phyloP scores from a whole-genome alignment of 2,329 filamentous ascomycete species.

The Penicillium sp. region DNA sequence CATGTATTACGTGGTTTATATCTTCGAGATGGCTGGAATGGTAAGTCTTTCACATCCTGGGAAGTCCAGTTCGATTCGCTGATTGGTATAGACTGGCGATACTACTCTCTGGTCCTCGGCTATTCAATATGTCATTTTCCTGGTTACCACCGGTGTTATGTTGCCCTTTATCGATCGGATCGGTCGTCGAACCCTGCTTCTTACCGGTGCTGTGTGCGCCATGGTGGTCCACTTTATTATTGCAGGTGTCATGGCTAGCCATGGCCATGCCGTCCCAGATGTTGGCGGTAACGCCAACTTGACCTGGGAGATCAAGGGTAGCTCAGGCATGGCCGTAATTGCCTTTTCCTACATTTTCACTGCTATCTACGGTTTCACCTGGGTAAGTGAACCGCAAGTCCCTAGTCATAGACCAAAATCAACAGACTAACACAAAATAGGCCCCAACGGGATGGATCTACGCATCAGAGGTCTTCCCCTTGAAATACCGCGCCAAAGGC shows the following conservation, averaged over 20 bases:
- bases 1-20: conserved; percentile 58
- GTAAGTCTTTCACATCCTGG: conserved; percentile 13
- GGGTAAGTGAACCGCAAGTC: conserved; percentile 37
- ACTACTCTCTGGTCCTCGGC: conserved; percentile 49
- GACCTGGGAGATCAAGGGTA: conserved; percentile 46
- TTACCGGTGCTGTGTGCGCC: conserved; percentile 45
- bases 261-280: conserved; percentile 44
- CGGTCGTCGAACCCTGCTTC: conserved; percentile 46
- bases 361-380: conserved; percentile 33
- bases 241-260: conserved; percentile 49
- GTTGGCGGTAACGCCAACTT: conserved; percentile 47
- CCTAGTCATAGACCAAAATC: neutral
- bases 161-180: conserved; percentile 49
- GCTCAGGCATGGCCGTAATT: conserved; percentile 54
- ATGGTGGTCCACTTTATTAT: conserved; percentile 51
- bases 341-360: conserved; percentile 57
- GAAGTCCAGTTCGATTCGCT: neutral
- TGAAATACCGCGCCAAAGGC: conserved; percentile 60
- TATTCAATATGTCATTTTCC: conserved; percentile 55
- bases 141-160: conserved; percentile 49
- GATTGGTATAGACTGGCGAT: conserved; percentile 30
- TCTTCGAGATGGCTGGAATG: conserved; percentile 57
- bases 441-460: conserved; percentile 56
- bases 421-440: conserved; percentile 23
- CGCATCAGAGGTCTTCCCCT: conserved; percentile 59